Evolutionary conservation across 306 rosid genomes (phyloP).

Genomic region (peach (Prunus persica)): DNA sequence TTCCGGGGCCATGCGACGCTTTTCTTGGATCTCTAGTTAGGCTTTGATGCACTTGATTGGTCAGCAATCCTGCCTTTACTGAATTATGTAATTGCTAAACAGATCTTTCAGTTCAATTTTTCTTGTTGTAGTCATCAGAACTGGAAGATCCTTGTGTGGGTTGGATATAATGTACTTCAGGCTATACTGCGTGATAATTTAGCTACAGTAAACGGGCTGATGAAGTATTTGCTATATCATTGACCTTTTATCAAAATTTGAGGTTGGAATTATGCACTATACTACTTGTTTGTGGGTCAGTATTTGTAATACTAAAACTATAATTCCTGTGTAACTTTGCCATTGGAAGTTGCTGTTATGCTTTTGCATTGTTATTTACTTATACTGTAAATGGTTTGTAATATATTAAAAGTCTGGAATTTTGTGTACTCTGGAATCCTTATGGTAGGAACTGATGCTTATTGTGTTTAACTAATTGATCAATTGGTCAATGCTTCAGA

Average conservation of each 20-base stretch:
- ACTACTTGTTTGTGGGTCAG: neutral
- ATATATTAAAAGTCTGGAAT: neutral
- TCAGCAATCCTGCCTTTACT: neutral
- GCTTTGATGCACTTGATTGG: neutral
- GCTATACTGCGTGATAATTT: neutral
- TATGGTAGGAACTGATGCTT: neutral
- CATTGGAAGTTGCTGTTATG: neutral
- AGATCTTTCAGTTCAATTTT: slow-evolving; percentile 2
- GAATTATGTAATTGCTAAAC: neutral
- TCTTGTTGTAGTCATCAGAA: neutral
- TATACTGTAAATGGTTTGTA: neutral
- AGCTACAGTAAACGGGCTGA: neutral
- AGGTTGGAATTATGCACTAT: neutral
- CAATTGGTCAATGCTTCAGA: slow-evolving; percentile 29
- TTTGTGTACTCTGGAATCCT: neutral
- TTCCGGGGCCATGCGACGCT: neutral
- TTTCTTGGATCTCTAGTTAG: neutral
- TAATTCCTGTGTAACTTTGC: no score
- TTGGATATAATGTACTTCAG: neutral
- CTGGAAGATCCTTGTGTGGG: neutral
- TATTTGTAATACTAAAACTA: neutral
- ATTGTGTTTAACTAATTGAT: slow-evolving; percentile 10
- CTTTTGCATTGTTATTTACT: neutral
- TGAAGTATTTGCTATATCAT: neutral
- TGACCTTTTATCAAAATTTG: neutral